phyloP scores from a whole-genome alignment of 768 basidiomycete genomes.

The Leccinum variicolor region DNA sequence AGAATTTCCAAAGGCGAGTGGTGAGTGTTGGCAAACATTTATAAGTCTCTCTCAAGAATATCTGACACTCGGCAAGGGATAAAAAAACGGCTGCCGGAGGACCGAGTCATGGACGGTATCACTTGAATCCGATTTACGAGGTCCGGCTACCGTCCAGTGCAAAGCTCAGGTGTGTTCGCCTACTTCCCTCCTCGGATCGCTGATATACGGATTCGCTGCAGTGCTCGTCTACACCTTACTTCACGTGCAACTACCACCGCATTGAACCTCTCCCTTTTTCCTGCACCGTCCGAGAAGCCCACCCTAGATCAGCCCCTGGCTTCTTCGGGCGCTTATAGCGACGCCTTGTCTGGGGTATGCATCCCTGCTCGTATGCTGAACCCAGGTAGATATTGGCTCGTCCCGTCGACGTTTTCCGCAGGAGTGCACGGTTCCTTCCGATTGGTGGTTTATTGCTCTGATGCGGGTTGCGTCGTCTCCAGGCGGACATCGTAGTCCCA shows the following conservation, averaged over 20 bases:
- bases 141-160: conserved; percentile 49
- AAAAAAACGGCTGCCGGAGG: conserved; percentile 58
- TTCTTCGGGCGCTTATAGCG: conserved; percentile 81
- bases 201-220: conserved; percentile 25
- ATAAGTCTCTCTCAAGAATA: not conserved
- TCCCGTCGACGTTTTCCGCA: conserved; percentile 72
- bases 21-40: conserved; percentile 38
- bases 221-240: conserved; percentile 66
- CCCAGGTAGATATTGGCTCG: conserved; percentile 62
- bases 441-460: conserved; percentile 57
- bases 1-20: conserved; percentile 70
- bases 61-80: conserved; percentile 43
- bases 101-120: conserved; percentile 64
- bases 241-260: conserved; percentile 41
- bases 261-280: conserved; percentile 61
- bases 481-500: not conserved
- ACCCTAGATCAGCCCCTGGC: conserved; percentile 41
- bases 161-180: conserved; percentile 52
- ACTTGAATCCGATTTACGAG: conserved; percentile 66
- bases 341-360: conserved; percentile 67
- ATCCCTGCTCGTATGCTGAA: conserved; percentile 50
- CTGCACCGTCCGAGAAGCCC: conserved; percentile 21
- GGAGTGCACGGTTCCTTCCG: conserved; percentile 56
- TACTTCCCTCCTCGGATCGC: conserved; percentile 25
- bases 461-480: conserved; percentile 24